Percentiles rank a stretch among this genome's conserved stretches.
Conservation (phyloP, 2,329 filamentous ascomycete genomes). For the Botrytis fragariae region DNA sequence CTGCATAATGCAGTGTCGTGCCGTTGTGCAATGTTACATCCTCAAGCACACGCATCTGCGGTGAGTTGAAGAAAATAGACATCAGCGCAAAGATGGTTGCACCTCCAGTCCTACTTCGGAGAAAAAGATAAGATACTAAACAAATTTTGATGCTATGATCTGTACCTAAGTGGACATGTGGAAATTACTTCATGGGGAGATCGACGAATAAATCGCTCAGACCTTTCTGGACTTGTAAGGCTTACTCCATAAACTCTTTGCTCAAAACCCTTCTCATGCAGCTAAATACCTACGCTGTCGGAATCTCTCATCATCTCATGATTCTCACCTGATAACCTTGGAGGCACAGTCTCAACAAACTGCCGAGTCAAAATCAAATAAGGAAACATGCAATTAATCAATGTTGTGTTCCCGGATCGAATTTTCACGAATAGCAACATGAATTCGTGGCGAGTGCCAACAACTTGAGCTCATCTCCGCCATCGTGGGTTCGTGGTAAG, state of each 20-base stretch:
- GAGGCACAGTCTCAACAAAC: neutral
- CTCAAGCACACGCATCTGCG: neutral
- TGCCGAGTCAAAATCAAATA: neutral
- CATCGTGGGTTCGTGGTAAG: neutral
- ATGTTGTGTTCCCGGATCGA: conserved; percentile 2
- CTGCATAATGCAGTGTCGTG: conserved; percentile 1
- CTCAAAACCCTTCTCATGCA: neutral
- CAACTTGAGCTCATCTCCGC: conserved; percentile 7
- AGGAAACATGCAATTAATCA: neutral
- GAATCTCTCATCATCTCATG: neutral
- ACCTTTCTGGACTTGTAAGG: conserved; percentile 3
- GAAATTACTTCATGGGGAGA: neutral
- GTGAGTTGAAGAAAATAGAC: neutral
- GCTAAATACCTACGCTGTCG: neutral
- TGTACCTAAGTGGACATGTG: neutral
- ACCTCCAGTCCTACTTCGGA: neutral
- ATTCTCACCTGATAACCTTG: neutral
- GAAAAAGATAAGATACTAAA: conserved; percentile 12
- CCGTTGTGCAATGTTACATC: neutral
- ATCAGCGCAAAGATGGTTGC: neutral
- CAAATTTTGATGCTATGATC: neutral
- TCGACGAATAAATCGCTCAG: conserved; percentile 6
- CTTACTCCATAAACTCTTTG: neutral
- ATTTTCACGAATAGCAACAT: neutral
- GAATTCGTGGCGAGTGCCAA: neutral